Percentiles rank a stretch among this genome's conserved stretches.
phyloP scores from a whole-genome alignment of 1,139 yeast genomes.

The Sugiyamaella xylanicola region DNA sequence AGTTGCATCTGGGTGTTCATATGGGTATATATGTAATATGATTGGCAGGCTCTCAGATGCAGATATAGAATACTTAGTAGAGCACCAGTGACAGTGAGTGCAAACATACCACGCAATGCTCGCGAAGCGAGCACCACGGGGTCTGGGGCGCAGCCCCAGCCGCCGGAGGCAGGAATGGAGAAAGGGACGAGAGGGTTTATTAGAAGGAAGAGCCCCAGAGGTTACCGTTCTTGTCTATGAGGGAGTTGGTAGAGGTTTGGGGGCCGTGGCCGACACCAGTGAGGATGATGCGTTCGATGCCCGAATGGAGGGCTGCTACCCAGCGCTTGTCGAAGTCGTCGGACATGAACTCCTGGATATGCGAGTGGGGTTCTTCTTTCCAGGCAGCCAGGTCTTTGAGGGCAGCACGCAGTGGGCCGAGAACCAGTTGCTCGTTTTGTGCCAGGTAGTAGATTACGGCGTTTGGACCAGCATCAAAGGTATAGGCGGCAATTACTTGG shows the following conservation, averaged over 20 bases:
- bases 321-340: conserved; percentile 45
- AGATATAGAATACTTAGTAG: background rate
- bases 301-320: conserved; percentile 58
- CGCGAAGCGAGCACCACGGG: background rate
- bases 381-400: conserved; percentile 71
- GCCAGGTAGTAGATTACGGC: conserved; percentile 89
- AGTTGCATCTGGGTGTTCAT: too few species aligned
- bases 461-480: conserved; percentile 99
- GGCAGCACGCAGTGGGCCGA: conserved; percentile 43
- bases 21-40: too few species aligned
- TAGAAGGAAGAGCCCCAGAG: conserved; percentile 18
- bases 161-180: background rate
- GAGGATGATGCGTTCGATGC: conserved; percentile 78
- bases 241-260: conserved; percentile 21
- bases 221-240: conserved; percentile 25
- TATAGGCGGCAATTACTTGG: conserved; percentile 82
- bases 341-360: conserved; percentile 39
- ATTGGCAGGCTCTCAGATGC: too few species aligned
- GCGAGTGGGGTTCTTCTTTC: conserved; percentile 45
- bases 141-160: background rate
- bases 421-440: conserved; percentile 65
- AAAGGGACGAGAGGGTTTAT: background rate
- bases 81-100: background rate
- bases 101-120: background rate
- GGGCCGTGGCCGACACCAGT: conserved; percentile 92